Percentiles rank a stretch among this genome's conserved stretches.
Conservation (phyloP, 306 rosid species). For the Sindora glabra region DNA sequence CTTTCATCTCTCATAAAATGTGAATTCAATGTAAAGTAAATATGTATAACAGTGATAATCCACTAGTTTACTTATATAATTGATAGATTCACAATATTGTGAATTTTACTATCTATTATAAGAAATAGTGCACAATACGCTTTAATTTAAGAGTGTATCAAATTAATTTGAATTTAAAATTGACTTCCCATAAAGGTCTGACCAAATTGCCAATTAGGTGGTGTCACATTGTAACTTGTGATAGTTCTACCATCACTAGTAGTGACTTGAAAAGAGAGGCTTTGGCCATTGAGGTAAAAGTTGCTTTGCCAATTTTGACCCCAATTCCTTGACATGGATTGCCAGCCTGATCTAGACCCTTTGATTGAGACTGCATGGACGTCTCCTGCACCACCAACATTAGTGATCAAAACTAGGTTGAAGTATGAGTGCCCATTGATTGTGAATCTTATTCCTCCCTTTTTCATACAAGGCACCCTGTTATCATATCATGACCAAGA, state of each 20-base stretch:
- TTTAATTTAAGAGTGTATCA: too few species aligned
- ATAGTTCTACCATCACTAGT: conserved; percentile 73
- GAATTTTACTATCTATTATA: too few species aligned
- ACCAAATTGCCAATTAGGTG: conserved; percentile 75
- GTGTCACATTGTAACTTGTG: conserved; percentile 53
- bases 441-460: conserved; percentile 91
- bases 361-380: conserved; percentile 70
- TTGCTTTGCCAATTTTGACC: conserved; percentile 97
- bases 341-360: conserved; percentile 78
- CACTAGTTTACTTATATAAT: too few species aligned
- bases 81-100: too few species aligned
- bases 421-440: conserved; percentile 90
- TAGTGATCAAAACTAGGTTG: conserved; percentile 80
- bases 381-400: conserved; percentile 87
- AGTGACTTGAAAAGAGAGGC: conserved; percentile 79
- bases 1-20: too few species aligned
- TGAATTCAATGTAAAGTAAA: too few species aligned
- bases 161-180: conserved; percentile 26
- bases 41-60: too few species aligned
- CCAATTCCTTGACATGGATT: conserved; percentile 86
- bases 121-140: too few species aligned
- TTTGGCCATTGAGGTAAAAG: conserved; percentile 68
- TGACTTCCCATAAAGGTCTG: conserved; percentile 70
- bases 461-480: conserved; percentile 75
- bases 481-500: too few species aligned